Base-by-base conservation (phyloP, 2,329 filamentous ascomycete genomes). In the Fusarium gaditjirri region DNA sequence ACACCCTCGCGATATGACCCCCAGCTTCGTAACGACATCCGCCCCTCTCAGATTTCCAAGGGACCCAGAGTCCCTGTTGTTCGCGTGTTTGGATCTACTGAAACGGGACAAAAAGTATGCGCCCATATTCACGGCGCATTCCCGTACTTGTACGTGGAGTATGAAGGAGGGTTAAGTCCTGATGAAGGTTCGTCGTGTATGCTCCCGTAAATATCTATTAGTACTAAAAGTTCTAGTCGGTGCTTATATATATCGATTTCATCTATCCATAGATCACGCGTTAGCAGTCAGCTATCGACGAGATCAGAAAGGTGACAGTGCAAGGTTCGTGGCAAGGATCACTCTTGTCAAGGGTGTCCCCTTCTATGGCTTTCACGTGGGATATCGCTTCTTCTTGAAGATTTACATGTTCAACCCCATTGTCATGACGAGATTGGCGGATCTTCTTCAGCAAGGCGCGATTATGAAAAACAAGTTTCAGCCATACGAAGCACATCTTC, bases 41-140 rank as follows among this genome's bases (percentile, higher is more conserved):
- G 84, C 31, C 85, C 84, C 52, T 89, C 87, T 25, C 87, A 91
- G 76, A 83, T 88, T 66, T 84, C 86, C 70, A 90, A 89, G 66
- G 88, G 89, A 38, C 91, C 93, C 14, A 92, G 90, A 72, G 90
- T 98, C 1, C 95, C 96, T 1, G 90, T 98, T 16, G 91, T 99
- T 67, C 90, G 96, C 72, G 89, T 97, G 16, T 99, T 98, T 82
- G 96, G 96, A 2, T 91, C 94, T 7, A 98, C 95, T 2, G 94
- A 97, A 80, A 96, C 94, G 0, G 96, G 96, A 1, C 95, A 98
- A 82, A 98, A 97, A 79, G 94, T 98, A 21, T 98, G 96, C 83
- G 94, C 94, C 35, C 96, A 99, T 83, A 90, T 99, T 61, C 96
- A 98, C 81, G 96, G 97, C 67, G 94, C 94, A 27, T 95, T 99